A percentile compares a stretch with the other conserved stretches of the same genome.
These are phyloP conservation scores for Petunia hybrid DNA, from an alignment of 305 asterid species.

Conservation along the genomic window DNA sequence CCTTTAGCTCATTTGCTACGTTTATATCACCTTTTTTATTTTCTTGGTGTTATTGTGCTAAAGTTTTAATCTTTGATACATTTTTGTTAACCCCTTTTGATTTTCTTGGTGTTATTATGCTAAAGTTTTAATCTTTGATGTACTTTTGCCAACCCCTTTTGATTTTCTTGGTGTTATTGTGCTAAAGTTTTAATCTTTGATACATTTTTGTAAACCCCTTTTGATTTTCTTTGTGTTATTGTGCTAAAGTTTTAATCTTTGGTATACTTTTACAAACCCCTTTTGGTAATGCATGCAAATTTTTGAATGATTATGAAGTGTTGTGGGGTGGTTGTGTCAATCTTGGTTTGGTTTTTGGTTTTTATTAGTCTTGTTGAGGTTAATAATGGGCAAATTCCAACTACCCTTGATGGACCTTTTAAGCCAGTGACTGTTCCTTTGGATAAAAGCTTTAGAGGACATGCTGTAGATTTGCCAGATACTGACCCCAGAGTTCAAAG, in stretches of 20 bases:
- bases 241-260: background rate
- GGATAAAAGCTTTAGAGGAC: constrained; percentile 78
- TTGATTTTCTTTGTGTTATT: background rate
- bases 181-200: constrained; percentile 22
- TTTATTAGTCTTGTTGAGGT: constrained; percentile 40
- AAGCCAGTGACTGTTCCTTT: constrained; percentile 77
- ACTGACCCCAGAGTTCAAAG: constrained; percentile 81
- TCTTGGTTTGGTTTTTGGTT: constrained; percentile 24
- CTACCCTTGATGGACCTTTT: constrained; percentile 86
- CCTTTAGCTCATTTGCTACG: too few species aligned
- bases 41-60: background rate
- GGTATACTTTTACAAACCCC: background rate
- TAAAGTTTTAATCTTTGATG: too few species aligned
- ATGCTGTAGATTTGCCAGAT: constrained; percentile 89
- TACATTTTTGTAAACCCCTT: background rate
- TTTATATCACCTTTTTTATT: background rate
- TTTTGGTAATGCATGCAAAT: constrained; percentile 6
- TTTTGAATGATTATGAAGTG: constrained; percentile 22
- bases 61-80: too few species aligned
- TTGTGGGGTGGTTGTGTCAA: constrained; percentile 10
- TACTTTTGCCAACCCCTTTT: background rate
- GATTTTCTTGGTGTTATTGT: background rate
- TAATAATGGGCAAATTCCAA: constrained; percentile 58
- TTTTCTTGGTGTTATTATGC: too few species aligned
- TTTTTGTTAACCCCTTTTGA: background rate